These are phyloP conservation scores for Lupinus albus DNA, from an alignment of 306 rosid species.

Conservation along the genomic window DNA sequence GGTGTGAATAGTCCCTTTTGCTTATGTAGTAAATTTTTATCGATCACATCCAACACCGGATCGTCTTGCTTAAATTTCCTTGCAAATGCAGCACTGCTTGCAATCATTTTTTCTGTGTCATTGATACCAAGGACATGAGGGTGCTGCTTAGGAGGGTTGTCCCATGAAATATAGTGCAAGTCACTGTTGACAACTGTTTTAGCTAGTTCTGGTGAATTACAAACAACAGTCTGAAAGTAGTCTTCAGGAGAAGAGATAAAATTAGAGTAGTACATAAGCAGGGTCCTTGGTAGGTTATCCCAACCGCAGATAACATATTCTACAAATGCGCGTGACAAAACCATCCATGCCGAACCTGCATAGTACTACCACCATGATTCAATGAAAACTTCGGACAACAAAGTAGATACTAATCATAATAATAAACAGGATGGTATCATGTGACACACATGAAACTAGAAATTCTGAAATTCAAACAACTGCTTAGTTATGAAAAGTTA, in stretches of 20 bases:
- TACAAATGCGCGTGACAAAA: conserved; percentile 66
- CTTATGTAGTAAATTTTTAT: conserved; percentile 52
- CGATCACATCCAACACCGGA: conserved; percentile 66
- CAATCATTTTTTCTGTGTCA: conserved; percentile 65
- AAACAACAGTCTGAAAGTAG: conserved; percentile 80
- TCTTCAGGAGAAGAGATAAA: conserved; percentile 90
- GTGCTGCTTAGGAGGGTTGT: conserved; percentile 76
- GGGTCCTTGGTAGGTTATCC: conserved; percentile 84
- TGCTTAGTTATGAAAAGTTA: neutral
- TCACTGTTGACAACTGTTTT: conserved; percentile 74
- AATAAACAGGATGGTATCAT: neutral
- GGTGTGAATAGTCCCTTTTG: conserved; percentile 59
- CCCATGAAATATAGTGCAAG: conserved; percentile 85
- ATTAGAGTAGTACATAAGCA: conserved; percentile 86
- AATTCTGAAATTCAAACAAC: neutral
- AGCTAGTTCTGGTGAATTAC: conserved; percentile 71
- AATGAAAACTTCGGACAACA: neutral
- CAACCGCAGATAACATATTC: conserved; percentile 85
- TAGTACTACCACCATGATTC: conserved; percentile 28
- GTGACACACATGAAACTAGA: neutral
- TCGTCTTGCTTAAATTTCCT: conserved; percentile 66
- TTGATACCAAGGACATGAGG: conserved; percentile 68
- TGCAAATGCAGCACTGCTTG: conserved; percentile 69
- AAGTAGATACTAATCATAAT: conserved; percentile 2
- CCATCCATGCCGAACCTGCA: conserved; percentile 92